These are phyloP conservation scores for Cymbopogon citratus DNA, from an alignment of 176 grass and related monocot genomes.

Conservation along the genomic window DNA sequence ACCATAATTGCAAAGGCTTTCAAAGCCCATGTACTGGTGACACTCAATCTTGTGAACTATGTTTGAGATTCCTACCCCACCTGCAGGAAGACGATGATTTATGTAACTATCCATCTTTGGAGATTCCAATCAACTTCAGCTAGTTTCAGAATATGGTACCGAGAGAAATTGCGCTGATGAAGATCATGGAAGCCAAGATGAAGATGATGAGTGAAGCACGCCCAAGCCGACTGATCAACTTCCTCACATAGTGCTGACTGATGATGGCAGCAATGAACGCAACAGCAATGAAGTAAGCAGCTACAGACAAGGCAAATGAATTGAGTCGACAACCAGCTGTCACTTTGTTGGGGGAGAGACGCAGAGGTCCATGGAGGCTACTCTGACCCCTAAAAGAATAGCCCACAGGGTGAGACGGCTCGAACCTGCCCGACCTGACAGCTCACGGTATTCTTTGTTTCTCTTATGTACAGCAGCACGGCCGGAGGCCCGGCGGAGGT, in stretches of 20 bases:
- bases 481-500: no score
- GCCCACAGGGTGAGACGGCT: no score
- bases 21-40: slow-evolving; percentile 66
- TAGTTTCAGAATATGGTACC: slow-evolving; percentile 16
- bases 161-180: slow-evolving; percentile 46
- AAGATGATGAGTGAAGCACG: slow-evolving; percentile 70
- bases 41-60: slow-evolving; percentile 37
- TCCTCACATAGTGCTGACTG: slow-evolving; percentile 43
- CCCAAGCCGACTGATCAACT: slow-evolving; percentile 50
- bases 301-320: no score
- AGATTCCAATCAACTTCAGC: no score
- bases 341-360: no score
- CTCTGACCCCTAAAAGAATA: no score
- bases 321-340: no score
- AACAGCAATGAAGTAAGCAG: slow-evolving; percentile 39
- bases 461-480: no score
- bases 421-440: no score
- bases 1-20: slow-evolving; percentile 43
- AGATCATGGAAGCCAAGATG: slow-evolving; percentile 63
- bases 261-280: slow-evolving; percentile 39
- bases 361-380: no score
- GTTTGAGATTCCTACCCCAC: slow-evolving; percentile 56
- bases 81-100: not conserved
- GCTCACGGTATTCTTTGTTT: no score
- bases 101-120: no score